Base-by-base conservation (phyloP, 352 stramenopile species). In the Plasmopara viticola region DNA sequence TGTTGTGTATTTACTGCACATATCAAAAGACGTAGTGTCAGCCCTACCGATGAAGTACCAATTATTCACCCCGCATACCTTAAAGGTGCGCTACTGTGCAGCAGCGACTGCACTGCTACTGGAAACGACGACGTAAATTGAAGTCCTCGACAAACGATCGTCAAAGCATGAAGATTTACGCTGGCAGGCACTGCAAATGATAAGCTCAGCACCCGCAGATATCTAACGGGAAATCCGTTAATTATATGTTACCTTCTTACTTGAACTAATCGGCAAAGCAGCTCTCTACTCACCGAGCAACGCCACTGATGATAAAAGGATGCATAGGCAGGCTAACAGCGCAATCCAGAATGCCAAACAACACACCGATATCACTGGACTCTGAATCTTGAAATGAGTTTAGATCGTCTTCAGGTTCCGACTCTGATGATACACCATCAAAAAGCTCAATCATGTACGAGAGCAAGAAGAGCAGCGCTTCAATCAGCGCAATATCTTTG, bases 371-470 rank as follows among this genome's bases (percentile, higher is more conserved):
- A 15, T 74, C 79, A 62, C 80, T 61, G 9, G 66, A 70, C 54
- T 44, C 53, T 17, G 61, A 61, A 35, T 44, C 49, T 29, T 62
- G 45, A 9, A 59, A 64, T 12, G 37, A 60, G 4, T 44, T 12
- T 18, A 58, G 34, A 46, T 84, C 70, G 4, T 78, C 62, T 49
- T 86, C 72, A 7, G 73, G 72, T 17, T 81, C 71, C 9, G 73
- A 86, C 50, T 80, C 79, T 1, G 81, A 84, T n/a, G 76, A 87
- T 54, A 87, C 71, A 48, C 81, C 78, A 58, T 94, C 84, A 47
- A 91, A 89, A 18, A 94, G 58, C 55, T 94, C 84, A 43, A 91
- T 73, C 56, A 78, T 78, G 45, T 77, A 81, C 31, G 86, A 78
- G 8, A 94, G 61, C 39, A 94, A 64, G 49, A 75, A 90, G 13